These are phyloP conservation scores for Pyrus communis DNA, from an alignment of 306 rosid species.

Conservation along the genomic window DNA sequence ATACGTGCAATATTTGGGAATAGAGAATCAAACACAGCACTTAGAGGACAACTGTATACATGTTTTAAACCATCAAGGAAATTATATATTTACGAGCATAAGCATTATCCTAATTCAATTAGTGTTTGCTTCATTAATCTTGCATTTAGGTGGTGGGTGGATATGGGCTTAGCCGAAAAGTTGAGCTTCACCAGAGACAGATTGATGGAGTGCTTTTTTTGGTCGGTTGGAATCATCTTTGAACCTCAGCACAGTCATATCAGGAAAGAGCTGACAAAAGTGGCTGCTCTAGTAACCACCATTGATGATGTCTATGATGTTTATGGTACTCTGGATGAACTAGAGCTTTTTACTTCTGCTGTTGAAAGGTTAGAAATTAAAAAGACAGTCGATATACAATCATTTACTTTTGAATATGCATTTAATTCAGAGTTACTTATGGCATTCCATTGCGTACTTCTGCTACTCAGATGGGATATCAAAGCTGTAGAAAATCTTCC, in stretches of 20 bases:
- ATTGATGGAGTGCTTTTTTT: conserved; percentile 43
- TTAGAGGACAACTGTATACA: too few species aligned
- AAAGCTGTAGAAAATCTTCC: conserved; percentile 1
- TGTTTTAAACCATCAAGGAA: too few species aligned
- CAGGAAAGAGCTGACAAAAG: conserved; percentile 47
- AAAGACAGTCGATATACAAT: neutral
- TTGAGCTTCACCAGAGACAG: conserved; percentile 46
- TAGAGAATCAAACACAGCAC: too few species aligned
- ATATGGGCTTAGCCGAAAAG: conserved; percentile 32
- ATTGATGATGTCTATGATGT: conserved; percentile 58
- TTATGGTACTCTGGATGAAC: conserved; percentile 46
- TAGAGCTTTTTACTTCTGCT: conserved; percentile 32
- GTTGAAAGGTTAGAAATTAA: conserved; percentile 41
- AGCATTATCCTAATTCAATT: too few species aligned
- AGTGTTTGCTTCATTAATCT: neutral
- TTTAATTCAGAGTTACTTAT: too few species aligned
- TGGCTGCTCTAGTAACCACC: conserved; percentile 18
- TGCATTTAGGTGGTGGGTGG: conserved; percentile 47
- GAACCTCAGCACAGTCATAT: conserved; percentile 31
- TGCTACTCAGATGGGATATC: too few species aligned
- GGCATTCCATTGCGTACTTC: too few species aligned
- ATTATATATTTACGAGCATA: too few species aligned
- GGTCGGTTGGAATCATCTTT: conserved; percentile 36
- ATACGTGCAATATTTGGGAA: too few species aligned
- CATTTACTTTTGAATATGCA: too few species aligned